Evolutionary conservation across 2,329 filamentous ascomycete genomes (phyloP).

Genomic region (Zymoseptoria ardabiliae): DNA sequence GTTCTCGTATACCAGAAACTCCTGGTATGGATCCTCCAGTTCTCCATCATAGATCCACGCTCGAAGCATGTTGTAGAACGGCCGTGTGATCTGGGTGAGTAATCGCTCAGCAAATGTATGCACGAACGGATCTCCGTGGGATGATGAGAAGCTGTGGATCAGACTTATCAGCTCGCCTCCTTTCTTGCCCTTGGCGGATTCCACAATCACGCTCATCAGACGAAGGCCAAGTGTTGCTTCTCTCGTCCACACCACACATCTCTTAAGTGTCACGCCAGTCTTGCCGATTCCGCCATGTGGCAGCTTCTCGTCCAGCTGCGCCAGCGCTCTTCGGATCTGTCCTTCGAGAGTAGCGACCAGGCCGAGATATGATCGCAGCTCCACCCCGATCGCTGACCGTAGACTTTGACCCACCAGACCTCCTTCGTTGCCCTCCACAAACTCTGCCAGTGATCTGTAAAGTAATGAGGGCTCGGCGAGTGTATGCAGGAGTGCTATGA

Average conservation of each 20-base stretch:
- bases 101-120: conserved; percentile 86
- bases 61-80: conserved; percentile 92
- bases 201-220: conserved; percentile 87
- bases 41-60: conserved; percentile 99
- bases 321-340: conserved; percentile 77
- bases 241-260: conserved; percentile 94
- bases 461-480: conserved; percentile 90
- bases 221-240: conserved; percentile 94
- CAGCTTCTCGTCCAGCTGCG: conserved; percentile 61
- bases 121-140: conserved; percentile 91
- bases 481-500: conserved; percentile 80
- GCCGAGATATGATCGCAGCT: conserved; percentile 82
- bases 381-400: conserved; percentile 73
- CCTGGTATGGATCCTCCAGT: conserved; percentile 86
- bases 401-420: conserved; percentile 90
- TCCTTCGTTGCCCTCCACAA: conserved; percentile 72
- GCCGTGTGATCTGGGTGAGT: conserved; percentile 76
- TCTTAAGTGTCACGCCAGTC: conserved; percentile 84
- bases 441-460: conserved; percentile 71
- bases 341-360: conserved; percentile 87
- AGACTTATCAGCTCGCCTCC: conserved; percentile 89
- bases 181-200: conserved; percentile 76
- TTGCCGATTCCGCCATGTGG: conserved; percentile 69
- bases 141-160: conserved; percentile 87
- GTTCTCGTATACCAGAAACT: conserved; percentile 92